Evolutionary conservation across 73 alveolate genomes (phyloP).

Genomic region (Effrenium voratum): DNA sequence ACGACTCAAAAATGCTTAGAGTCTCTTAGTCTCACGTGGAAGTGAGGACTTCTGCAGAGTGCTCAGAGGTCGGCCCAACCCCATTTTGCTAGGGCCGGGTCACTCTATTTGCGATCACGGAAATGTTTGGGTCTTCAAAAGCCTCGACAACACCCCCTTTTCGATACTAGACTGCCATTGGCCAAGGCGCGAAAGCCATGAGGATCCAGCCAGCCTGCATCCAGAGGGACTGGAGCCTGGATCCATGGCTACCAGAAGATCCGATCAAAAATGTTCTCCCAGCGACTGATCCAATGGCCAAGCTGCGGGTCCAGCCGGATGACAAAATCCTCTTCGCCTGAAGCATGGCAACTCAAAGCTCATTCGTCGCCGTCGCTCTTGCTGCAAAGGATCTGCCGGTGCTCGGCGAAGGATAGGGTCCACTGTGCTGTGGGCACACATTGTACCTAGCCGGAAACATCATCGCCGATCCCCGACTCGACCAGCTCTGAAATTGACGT

Average conservation of each 20-base stretch:
- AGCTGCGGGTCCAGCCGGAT: not conserved
- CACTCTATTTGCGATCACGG: too few relatives aligned
- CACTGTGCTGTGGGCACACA: slow-evolving; percentile 28
- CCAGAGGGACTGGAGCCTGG: slow-evolving; percentile 73
- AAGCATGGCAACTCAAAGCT: not conserved
- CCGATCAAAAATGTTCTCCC: not conserved
- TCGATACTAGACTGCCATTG: too few relatives aligned
- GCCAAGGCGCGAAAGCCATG: slow-evolving; percentile 66
- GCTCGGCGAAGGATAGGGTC: slow-evolving; percentile 46
- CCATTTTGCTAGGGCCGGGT: too few relatives aligned
- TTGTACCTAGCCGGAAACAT: slow-evolving; percentile 28
- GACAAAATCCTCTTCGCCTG: slow-evolving; percentile 15
- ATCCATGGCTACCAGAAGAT: not conserved
- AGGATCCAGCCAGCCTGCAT: slow-evolving; percentile 83
- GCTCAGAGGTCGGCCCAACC: too few relatives aligned
- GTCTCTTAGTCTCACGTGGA: too few relatives aligned
- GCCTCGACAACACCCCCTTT: too few relatives aligned
- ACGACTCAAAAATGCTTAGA: too few relatives aligned
- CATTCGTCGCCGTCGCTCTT: not conserved
- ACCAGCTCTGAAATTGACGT: not conserved
- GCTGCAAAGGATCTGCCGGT: slow-evolving; percentile 31
- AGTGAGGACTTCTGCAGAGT: too few relatives aligned
- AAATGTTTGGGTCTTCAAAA: too few relatives aligned
- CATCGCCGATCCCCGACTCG: not conserved
- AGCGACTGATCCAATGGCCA: not conserved